phyloP scores from a whole-genome alignment of 495 filamentous ascomycete species.

The Penicillium verhagenii region DNA sequence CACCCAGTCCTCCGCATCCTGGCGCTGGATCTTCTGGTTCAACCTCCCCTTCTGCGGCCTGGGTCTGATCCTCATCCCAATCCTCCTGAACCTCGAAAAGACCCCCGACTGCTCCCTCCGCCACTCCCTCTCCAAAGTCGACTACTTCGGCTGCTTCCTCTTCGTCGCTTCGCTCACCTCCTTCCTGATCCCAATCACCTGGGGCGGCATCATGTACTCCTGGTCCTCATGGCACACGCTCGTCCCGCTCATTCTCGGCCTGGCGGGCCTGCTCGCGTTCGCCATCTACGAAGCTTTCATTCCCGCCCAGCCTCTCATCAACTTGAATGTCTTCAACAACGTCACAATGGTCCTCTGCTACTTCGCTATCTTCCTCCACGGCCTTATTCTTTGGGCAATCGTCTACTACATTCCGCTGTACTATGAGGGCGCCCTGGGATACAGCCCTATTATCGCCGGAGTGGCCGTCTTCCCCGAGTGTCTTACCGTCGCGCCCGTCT shows the following conservation, averaged over 20 bases:
- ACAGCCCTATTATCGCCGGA: not conserved
- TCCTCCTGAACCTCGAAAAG: constrained; percentile 10
- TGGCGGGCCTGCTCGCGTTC: constrained; percentile 21
- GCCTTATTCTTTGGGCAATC: constrained; percentile 8
- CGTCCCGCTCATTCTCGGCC: constrained; percentile 47
- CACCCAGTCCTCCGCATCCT: constrained; percentile 20
- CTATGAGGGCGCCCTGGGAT: not conserved
- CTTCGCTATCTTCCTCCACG: constrained; percentile 1
- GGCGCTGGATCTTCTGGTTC: constrained; percentile 34
- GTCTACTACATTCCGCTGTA: constrained; percentile 5
- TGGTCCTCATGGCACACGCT: constrained; percentile 50
- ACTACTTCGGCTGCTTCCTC: constrained; percentile 49
- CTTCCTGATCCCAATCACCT: constrained; percentile 55
- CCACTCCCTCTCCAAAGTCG: constrained; percentile 20
- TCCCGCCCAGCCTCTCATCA: constrained; percentile 36
- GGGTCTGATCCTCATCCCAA: constrained; percentile 13
- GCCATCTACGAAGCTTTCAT: constrained; percentile 39
- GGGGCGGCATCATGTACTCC: constrained; percentile 53
- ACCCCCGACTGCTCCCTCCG: constrained; percentile 19
- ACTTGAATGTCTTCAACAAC: not conserved
- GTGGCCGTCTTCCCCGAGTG: constrained; percentile 31
- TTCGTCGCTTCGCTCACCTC: constrained; percentile 27
- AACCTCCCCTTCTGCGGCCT: constrained; percentile 26
- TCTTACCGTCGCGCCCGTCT: constrained; percentile 6
- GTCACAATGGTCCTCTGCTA: not conserved